Percentiles rank a stretch among this genome's conserved stretches.
These are phyloP conservation scores for Serendipita vermifera DNA, from an alignment of 768 basidiomycete species.

Conservation along the genomic window DNA sequence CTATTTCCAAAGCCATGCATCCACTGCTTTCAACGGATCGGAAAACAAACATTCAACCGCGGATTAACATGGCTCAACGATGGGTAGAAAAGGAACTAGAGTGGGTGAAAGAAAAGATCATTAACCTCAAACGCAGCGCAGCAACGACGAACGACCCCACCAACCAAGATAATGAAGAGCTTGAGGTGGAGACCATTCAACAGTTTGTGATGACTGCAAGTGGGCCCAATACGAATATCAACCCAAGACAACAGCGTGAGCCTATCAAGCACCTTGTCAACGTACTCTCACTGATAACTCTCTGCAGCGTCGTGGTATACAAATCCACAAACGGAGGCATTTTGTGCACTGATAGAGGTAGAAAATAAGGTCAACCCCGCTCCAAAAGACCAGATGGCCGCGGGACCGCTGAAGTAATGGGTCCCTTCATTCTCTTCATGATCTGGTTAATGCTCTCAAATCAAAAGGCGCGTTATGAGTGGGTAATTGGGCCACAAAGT, in stretches of 20 bases:
- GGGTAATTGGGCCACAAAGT: no score
- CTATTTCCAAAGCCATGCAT: slow-evolving; percentile 78
- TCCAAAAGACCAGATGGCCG: background rate
- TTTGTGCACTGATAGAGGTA: slow-evolving; percentile 67
- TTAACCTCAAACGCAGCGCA: no score
- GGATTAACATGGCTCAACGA: slow-evolving; percentile 31
- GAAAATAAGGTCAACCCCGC: slow-evolving; percentile 50
- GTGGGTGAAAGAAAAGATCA: slow-evolving; percentile 56
- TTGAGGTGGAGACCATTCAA: slow-evolving; percentile 40
- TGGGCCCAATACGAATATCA: slow-evolving; percentile 32
- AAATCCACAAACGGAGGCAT: slow-evolving; percentile 82
- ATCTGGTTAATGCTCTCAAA: no score
- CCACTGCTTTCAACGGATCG: slow-evolving; percentile 50
- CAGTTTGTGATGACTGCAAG: slow-evolving; percentile 56
- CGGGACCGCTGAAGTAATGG: no score
- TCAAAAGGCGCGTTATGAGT: no score
- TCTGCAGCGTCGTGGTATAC: slow-evolving; percentile 57
- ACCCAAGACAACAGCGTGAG: slow-evolving; percentile 30
- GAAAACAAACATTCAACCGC: slow-evolving; percentile 43
- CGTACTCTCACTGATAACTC: background rate
- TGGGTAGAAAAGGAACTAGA: slow-evolving; percentile 45
- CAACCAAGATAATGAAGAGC: slow-evolving; percentile 15
- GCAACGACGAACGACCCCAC: slow-evolving; percentile 18
- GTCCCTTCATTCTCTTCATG: no score
- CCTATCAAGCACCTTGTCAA: background rate